Evolutionary conservation across 306 rosid genomes (phyloP).

Genomic region (Begonia fuchsioides): DNA sequence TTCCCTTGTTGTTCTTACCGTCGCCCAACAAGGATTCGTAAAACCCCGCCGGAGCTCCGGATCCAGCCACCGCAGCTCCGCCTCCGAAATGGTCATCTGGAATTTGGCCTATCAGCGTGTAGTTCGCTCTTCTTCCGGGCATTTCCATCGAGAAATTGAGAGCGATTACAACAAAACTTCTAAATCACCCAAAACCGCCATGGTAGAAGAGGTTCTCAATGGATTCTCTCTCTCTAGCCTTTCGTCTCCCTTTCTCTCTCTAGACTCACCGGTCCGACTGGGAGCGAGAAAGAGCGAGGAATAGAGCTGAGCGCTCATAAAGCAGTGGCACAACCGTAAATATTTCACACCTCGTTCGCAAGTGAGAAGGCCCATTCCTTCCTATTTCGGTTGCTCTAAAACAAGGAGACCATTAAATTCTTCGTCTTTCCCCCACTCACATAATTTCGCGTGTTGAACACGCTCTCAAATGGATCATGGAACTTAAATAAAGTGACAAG

Average conservation of each 20-base stretch:
- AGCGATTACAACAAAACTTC: slow-evolving; percentile 25
- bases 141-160: slow-evolving; percentile 49
- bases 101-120: slow-evolving; percentile 57
- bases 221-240: slow-evolving; percentile 5
- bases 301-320: background rate
- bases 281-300: no score
- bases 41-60: slow-evolving; percentile 29
- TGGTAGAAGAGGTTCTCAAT: slow-evolving; percentile 13
- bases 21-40: slow-evolving; percentile 49
- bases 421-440: no score
- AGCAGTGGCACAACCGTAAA: background rate
- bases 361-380: background rate
- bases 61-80: slow-evolving; percentile 11
- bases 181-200: slow-evolving; percentile 49
- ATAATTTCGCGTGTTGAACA: no score
- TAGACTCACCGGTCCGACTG: background rate
- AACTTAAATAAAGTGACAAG: no score
- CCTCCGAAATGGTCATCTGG: slow-evolving; percentile 57
- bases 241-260: background rate
- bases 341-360: background rate
- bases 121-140: slow-evolving; percentile 81
- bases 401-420: no score
- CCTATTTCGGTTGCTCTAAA: background rate
- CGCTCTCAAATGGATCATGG: background rate
- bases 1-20: slow-evolving; percentile 34